These are phyloP conservation scores for Alternaria gansuensis DNA, from an alignment of 2,329 filamentous ascomycete species.

Conservation along the genomic window DNA sequence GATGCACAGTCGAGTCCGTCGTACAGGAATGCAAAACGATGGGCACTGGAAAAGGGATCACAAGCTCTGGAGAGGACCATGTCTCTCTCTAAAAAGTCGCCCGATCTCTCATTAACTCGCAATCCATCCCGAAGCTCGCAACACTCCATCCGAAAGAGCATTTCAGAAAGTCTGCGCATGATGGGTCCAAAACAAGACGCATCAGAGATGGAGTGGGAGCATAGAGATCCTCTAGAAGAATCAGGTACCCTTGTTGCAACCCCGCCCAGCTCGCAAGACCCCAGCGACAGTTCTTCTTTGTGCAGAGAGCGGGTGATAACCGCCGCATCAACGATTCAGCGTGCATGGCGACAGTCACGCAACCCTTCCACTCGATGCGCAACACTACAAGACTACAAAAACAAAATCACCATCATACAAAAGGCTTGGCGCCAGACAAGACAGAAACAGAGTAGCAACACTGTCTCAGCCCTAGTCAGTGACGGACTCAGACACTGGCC, in stretches of 20 bases:
- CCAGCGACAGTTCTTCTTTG: conserved; percentile 34
- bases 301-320: conserved; percentile 38
- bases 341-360: conserved; percentile 47
- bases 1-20: conserved; percentile 45
- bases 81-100: conserved; percentile 45
- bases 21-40: conserved; percentile 49
- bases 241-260: conserved; percentile 41
- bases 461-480: conserved; percentile 45
- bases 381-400: conserved; percentile 51
- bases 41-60: conserved; percentile 49
- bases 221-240: conserved; percentile 41
- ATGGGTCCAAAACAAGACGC: conserved; percentile 44
- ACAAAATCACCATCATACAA: conserved; percentile 52
- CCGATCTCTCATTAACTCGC: conserved; percentile 41
- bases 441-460: conserved; percentile 39
- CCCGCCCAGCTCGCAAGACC: conserved; percentile 42
- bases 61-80: conserved; percentile 48
- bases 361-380: conserved; percentile 22
- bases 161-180: conserved; percentile 44
- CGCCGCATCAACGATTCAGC: conserved; percentile 50
- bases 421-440: conserved; percentile 51
- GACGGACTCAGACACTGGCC: conserved; percentile 48
- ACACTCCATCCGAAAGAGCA: conserved; percentile 46
- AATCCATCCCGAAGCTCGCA: conserved; percentile 46
- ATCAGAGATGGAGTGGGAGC: conserved; percentile 43